Evolutionary conservation across 2,329 filamentous ascomycete species (phyloP), one percentile per base, ranked within the genome.

Genomic region (Nemania bipapillata): DNA sequence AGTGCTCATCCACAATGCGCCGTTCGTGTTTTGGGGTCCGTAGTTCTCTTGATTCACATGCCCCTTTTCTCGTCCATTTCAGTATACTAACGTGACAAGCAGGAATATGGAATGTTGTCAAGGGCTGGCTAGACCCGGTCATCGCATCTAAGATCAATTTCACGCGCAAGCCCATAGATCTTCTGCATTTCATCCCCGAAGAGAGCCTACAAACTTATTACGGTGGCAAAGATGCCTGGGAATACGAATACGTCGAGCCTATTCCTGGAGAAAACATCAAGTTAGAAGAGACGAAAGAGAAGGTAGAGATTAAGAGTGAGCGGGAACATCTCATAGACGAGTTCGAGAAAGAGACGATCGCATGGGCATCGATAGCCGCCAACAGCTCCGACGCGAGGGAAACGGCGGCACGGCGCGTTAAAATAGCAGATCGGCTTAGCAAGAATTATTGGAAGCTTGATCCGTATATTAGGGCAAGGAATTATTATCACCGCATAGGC

Each of bases 1-100:
- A 2, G 55, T 70, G 4, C 61, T 72, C 7, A 66, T 72, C 2
- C 70, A 70, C n/a, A 72, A 72, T 52, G 70, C 70, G 35, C 70
- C 70, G 7, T 72, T 70, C 30, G 62, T 72, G 32, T 72, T 72
- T 9, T 72, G 70, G 70, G 70, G 70, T 72, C 37, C 11, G 63
- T 70, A 17, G 7, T 22, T 9, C 47, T 20, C 37, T 11, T 28
- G 20, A 7, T 24, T 42, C 37, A 17, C 30, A 32, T 32, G 9
- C 9, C 9, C 30, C 20, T 28, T 47, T 4, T 30, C 11, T 6
- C 28, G 28, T 30, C 35, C 12, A 20, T 2, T 20, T 32, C n/a
- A 7, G 1, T 17, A 17, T 35, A 6, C 53, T 62, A 28, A 66
- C 56, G 8, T 17, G 0, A 22, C 0, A 50, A 22, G 37, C 26